Conservation (phyloP, 2,329 filamentous ascomycete species). For the Ophiostoma australiae region DNA sequence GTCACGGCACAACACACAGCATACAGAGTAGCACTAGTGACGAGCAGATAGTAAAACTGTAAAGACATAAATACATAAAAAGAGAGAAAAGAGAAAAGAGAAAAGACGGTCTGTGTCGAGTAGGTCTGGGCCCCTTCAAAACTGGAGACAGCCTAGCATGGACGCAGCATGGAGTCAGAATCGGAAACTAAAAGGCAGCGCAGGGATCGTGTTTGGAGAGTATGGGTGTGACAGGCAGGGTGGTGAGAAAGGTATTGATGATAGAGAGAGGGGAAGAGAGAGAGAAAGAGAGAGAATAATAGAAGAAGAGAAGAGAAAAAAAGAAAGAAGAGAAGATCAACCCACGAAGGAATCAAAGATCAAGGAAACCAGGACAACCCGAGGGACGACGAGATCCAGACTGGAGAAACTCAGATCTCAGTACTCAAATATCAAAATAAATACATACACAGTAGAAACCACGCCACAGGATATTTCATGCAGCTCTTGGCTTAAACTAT, state of each 20-base stretch:
- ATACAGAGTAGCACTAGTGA: not conserved
- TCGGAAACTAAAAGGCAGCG: conserved; percentile 8
- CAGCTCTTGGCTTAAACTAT: not conserved
- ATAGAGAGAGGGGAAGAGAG: not conserved
- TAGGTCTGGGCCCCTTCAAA: conserved; percentile 8
- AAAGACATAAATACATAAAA: not conserved
- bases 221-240: conserved; percentile 6
- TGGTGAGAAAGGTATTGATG: no score
- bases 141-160: not conserved
- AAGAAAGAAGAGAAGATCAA: not conserved
- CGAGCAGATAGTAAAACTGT: not conserved
- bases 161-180: conserved; percentile 3
- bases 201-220: not conserved
- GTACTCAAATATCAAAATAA: no score
- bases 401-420: no score
- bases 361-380: no score
- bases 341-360: no score
- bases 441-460: not conserved
- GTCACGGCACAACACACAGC: not conserved
- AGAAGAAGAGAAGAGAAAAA: not conserved
- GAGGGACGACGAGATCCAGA: no score
- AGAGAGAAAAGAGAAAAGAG: not conserved
- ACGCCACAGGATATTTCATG: not conserved
- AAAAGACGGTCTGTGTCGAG: conserved; percentile 12
- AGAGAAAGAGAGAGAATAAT: not conserved